Evolutionary conservation across 2,329 filamentous ascomycete genomes (phyloP), one percentile per base, ranked within the genome.

Genomic region (Aureobasidium sp.): DNA sequence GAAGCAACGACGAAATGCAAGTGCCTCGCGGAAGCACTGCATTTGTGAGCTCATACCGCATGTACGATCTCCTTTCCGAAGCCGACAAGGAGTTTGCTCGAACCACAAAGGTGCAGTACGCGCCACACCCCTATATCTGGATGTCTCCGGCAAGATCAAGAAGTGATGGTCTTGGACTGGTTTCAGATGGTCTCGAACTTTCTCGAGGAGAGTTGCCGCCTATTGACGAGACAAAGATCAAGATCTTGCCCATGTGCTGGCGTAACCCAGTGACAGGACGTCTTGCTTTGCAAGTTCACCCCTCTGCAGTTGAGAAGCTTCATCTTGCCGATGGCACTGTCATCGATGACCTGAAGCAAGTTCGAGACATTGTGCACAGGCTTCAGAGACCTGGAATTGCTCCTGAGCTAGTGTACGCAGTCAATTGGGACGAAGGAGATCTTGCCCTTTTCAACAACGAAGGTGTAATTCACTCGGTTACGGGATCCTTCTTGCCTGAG

Each of bases 121-220:
- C 88, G 0, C 81, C 89, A 2, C 89, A 92, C 68, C 89, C 89
- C 5, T 92, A 92, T 73, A 84, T 92, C 65, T 93, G 89, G 89
- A 92, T 92, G 87, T 85, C 81, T 63, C 72, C 78, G 27, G 87
- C 88, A 50, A 84, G 83, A 68, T 86, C 87, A 42, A 83, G 83
- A 17, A 78, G 87, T 7, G 84, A 85, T 56, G 89, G 89, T 0
- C 81, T 92, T 0, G 89, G 89, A n/a, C 75, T 92, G 62, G 76
- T 87, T 29, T 87, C 85, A 0, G 84, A 90, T 63, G 82, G 78
- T 51, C 79, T 80, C 37, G 89, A 92, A 68, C 77, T 91, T 1
- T 72, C 83, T 0, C 57, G 78, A 0, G 74, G 75, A 2, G 80
- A 87, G 5, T 79, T 92, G 0, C 88, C 89, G 1, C 79, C 82